phyloP scores from a whole-genome alignment of 108 stramenopile genomes.

The Nitzschia sp. region DNA sequence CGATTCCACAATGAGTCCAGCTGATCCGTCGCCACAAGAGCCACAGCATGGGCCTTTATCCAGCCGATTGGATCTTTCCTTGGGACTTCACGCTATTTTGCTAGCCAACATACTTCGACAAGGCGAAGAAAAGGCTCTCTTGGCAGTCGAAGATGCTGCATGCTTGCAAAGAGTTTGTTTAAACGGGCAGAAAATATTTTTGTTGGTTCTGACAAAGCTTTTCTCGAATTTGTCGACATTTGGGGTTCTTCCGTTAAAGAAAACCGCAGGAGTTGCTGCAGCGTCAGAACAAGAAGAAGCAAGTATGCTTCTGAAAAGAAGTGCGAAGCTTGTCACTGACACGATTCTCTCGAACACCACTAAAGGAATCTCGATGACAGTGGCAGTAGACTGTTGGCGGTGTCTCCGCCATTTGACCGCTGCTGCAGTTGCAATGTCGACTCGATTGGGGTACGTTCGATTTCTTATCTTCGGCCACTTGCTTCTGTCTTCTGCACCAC shows the following conservation, averaged over 20 bases:
- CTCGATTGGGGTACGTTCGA: conserved; percentile 59
- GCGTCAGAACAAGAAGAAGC: conserved; percentile 37
- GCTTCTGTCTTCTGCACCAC: not conserved
- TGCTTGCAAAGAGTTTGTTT: conserved; percentile 75
- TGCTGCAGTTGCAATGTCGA: conserved; percentile 64
- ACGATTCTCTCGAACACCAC: conserved; percentile 69
- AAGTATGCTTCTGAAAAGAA: conserved; percentile 58
- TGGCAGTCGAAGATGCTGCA: conserved; percentile 73
- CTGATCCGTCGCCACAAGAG: not conserved
- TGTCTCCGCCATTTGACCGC: conserved; percentile 71
- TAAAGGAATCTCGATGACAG: conserved; percentile 57
- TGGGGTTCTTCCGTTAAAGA: conserved; percentile 54
- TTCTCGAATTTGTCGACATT: conserved; percentile 70
- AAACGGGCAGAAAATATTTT: conserved; percentile 76
- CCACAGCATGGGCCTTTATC: not conserved
- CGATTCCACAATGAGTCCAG: not conserved
- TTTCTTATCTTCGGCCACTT: too few species aligned
- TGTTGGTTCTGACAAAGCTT: conserved; percentile 70
- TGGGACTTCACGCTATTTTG: conserved; percentile 78
- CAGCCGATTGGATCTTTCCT: conserved; percentile 56
- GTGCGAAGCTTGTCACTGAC: conserved; percentile 78
- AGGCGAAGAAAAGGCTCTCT: conserved; percentile 68
- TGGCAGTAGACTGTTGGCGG: conserved; percentile 79
- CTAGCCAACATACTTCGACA: conserved; percentile 71
- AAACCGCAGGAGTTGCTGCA: conserved; percentile 11